Percentiles rank a stretch among this genome's conserved stretches.
phyloP scores from a whole-genome alignment of 176 grass and related monocot genomes.

The Puccinellia tenuiflora region DNA sequence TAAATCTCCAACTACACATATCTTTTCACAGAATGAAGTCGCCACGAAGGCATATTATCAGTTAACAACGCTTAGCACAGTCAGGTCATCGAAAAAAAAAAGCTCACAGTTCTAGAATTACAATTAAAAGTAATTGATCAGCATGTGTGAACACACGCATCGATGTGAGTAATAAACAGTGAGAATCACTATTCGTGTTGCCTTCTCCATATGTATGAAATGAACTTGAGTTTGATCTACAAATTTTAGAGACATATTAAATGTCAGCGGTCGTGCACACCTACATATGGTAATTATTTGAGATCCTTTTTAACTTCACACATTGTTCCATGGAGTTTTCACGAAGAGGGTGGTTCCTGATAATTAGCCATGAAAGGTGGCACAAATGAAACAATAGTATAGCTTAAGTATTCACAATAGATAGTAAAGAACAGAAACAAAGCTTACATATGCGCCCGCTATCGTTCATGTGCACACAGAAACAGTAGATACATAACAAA shows the following conservation, averaged over 20 bases:
- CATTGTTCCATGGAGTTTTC: background rate
- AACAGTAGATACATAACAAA: background rate
- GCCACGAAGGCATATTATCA: background rate
- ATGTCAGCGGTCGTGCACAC: too few relatives aligned
- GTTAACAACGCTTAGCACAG: background rate
- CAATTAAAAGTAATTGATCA: background rate
- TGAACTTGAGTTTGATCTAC: background rate
- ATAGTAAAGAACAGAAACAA: slow-evolving; percentile 7
- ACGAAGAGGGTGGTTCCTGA: background rate
- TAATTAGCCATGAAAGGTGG: background rate
- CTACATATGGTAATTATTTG: background rate
- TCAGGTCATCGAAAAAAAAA: background rate
- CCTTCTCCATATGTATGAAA: background rate
- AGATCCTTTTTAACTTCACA: background rate
- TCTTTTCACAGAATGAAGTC: background rate
- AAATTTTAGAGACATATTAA: background rate
- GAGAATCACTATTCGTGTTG: background rate
- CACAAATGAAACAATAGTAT: slow-evolving; percentile 14
- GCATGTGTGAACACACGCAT: background rate
- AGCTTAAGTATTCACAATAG: background rate
- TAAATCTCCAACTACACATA: background rate
- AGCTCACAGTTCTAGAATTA: background rate
- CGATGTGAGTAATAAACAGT: background rate
- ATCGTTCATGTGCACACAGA: background rate
- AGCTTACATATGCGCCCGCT: background rate